Evolutionary conservation across 306 rosid genomes (phyloP), one percentile per base, ranked within the genome.

Genomic region (Dryas octopetala): DNA sequence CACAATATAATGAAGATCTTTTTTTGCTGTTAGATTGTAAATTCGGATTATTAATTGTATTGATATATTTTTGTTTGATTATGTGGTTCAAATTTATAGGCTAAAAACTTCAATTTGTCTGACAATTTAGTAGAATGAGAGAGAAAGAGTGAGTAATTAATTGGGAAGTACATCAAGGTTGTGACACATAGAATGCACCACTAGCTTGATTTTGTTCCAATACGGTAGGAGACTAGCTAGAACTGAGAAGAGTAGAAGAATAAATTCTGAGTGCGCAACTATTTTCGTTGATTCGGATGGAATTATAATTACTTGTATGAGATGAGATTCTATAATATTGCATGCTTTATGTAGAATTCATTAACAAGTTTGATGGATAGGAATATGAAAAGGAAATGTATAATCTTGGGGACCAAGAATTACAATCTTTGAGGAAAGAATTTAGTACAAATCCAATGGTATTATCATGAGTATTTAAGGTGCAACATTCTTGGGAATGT

Each of bases 401-500:
- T 60, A 14, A 14, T 52, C 70, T 61, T 70, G 52, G 19, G 45
- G 60, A 62, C 7, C 13, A 78, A 12, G 58, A 44, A 63, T 66
- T 41, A 47, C 6, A 19, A 49, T 67, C 43, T 68, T 14, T 26
- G 4, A 44, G 15, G 64, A 62, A 23, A 54, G 26, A 79, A 51
- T 68, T 66, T 19, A 49, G 65, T 11, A 66, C 69, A 74, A 50
- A 60, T 62, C 63, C 70, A 6, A 15, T 48, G 4, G 70, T 23
- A 23, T 23, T 23, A 68, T 19, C 54, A 60, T 67, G 23, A 54
- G 71, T 17, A 43, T 62, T 50, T 17, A 11, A 49, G 40, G 14
- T 32, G 38, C 38, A 54, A 64, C 82, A 41, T 62, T 78, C 71
- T 44, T 26, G 23, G 46, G 81, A 70, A 62, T 70, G 76, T 70